These are phyloP conservation scores for Tetrapyrgos nigripes DNA, from an alignment of 1,284 basidiomycete genomes.

Conservation along the genomic window DNA sequence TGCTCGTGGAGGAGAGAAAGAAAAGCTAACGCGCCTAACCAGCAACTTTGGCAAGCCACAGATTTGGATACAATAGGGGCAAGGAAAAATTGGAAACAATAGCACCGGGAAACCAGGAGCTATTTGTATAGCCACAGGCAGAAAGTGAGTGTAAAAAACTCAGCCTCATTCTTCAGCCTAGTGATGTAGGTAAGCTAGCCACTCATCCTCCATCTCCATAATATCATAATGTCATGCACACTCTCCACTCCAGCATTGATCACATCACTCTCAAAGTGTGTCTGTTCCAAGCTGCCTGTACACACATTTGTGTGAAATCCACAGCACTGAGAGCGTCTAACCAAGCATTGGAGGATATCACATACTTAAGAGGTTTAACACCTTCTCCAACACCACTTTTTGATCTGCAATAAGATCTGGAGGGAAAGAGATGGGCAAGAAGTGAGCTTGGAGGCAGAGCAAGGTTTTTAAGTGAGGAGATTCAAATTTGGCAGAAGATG, in stretches of 20 bases:
- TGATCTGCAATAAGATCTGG: constrained; percentile 95
- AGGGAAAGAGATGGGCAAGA: constrained; percentile 90
- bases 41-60: too few species aligned
- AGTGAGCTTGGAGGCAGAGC: constrained; percentile 96
- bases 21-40: too few species aligned
- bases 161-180: too few species aligned
- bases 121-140: too few species aligned
- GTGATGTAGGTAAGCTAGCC: too few species aligned
- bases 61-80: too few species aligned
- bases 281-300: constrained; percentile 97
- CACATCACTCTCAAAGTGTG: constrained; percentile 91
- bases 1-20: too few species aligned
- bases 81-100: too few species aligned
- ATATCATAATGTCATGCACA: constrained; percentile 96
- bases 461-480: constrained; percentile 99
- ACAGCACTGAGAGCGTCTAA: constrained; percentile 95
- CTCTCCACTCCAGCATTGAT: constrained; percentile 82
- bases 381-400: constrained; percentile 84
- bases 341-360: constrained; percentile 97
- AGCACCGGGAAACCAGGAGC: too few species aligned
- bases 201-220: constrained; percentile 98
- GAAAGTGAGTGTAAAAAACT: too few species aligned
- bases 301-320: constrained; percentile 99
- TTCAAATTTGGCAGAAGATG: constrained; percentile 74
- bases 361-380: constrained; percentile 90